phyloP scores from a whole-genome alignment of 1,284 basidiomycete genomes.

The Irpex sp. region DNA sequence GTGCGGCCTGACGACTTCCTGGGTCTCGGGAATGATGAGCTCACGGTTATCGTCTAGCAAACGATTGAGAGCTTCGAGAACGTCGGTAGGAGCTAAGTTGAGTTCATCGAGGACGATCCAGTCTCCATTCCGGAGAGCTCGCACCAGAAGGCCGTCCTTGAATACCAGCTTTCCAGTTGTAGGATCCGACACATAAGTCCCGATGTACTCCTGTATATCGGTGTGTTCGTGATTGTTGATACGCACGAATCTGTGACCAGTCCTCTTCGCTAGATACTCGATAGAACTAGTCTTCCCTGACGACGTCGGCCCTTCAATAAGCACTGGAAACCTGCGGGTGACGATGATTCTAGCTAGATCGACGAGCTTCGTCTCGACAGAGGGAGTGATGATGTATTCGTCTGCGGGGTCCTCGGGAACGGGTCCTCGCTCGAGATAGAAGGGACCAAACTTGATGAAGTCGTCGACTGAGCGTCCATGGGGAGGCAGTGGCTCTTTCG shows the following conservation, averaged over 20 bases:
- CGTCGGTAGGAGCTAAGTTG: conserved; percentile 96
- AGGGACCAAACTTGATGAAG: conserved; percentile 85
- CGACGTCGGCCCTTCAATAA: conserved; percentile 98
- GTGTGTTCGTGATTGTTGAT: conserved; percentile 99
- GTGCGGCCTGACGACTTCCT: conserved; percentile 91
- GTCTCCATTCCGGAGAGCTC: conserved; percentile 87
- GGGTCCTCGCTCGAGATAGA: conserved; percentile 83
- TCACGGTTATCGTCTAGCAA: conserved; percentile 98
- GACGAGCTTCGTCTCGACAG: conserved; percentile 92
- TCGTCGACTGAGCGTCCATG: conserved; percentile 42
- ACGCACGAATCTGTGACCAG: conserved; percentile 93
- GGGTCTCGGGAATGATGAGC: conserved; percentile 92
- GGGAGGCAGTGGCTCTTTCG: conserved; percentile 63
- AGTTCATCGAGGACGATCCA: conserved; percentile 99
- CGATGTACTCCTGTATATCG: conserved; percentile 98
- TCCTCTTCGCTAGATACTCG: conserved; percentile 90
- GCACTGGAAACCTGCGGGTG: conserved; percentile 87
- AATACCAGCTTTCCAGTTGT: conserved; percentile 90
- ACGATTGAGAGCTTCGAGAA: conserved; percentile 95
- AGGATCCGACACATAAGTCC: conserved; percentile 94
- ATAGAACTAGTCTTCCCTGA: conserved; percentile 97
- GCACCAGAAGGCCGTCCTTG: conserved; percentile 91
- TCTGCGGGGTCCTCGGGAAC: conserved; percentile 57
- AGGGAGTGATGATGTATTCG: conserved; percentile 93
- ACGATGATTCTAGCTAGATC: conserved; percentile 90